These are phyloP conservation scores for Metarhizium sp. DNA, from an alignment of 2,329 filamentous ascomycete genomes.

Conservation along the genomic window DNA sequence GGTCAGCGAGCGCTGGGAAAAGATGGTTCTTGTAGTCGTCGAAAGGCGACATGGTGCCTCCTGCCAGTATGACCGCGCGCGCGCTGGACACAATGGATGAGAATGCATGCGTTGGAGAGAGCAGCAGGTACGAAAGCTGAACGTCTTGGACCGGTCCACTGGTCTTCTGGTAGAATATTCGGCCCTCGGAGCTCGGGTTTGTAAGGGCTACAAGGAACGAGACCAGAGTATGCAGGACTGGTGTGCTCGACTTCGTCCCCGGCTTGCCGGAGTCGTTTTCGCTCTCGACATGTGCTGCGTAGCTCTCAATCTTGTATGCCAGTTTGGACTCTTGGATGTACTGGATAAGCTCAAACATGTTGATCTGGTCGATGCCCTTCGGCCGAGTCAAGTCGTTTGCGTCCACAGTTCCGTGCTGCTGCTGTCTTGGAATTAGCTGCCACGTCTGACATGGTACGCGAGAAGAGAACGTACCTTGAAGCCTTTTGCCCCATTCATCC, in stretches of 20 bases:
- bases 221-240: slow-evolving; percentile 45
- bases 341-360: slow-evolving; percentile 76
- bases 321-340: slow-evolving; percentile 91
- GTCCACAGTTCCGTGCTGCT: slow-evolving; percentile 57
- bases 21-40: slow-evolving; percentile 80
- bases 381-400: slow-evolving; percentile 64
- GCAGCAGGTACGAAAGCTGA: slow-evolving; percentile 71
- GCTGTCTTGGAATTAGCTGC: slow-evolving; percentile 10
- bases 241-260: slow-evolving; percentile 22
- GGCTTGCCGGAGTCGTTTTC: slow-evolving; percentile 23
- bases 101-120: slow-evolving; percentile 89
- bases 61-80: slow-evolving; percentile 79
- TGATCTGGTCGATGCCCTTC: slow-evolving; percentile 91
- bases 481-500: slow-evolving; percentile 48
- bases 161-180: slow-evolving; percentile 52
- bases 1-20: slow-evolving; percentile 60
- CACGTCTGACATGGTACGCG: no score
- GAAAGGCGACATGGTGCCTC: slow-evolving; percentile 97
- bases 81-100: slow-evolving; percentile 77
- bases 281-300: slow-evolving; percentile 55
- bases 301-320: slow-evolving; percentile 89
- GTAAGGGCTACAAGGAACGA: slow-evolving; percentile 72
- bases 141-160: slow-evolving; percentile 33
- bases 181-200: slow-evolving; percentile 67
- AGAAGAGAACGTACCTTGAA: slow-evolving; percentile 25